phyloP scores from a whole-genome alignment of 495 filamentous ascomycete genomes.

The Schizothecium vesticola region DNA sequence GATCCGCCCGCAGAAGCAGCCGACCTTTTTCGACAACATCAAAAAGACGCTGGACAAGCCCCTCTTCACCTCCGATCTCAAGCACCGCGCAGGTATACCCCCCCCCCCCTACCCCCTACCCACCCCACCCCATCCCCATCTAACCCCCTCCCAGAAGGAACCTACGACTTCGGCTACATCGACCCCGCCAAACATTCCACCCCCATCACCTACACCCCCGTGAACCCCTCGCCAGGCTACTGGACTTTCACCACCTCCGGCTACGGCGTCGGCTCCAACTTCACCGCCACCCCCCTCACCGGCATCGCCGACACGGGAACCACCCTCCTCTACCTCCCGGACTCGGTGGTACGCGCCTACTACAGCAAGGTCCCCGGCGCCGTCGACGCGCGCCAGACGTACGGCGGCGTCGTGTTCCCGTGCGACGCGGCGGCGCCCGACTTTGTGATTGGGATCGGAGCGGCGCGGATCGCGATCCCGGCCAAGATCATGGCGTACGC shows the following conservation, averaged over 20 bases:
- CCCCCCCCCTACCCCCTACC: neutral
- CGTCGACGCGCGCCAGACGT: conserved; percentile 33
- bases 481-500: conserved; percentile 55
- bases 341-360: conserved; percentile 55
- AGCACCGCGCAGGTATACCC: conserved; percentile 49
- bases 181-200: conserved; percentile 61
- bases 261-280: conserved; percentile 53
- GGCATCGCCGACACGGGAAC: conserved; percentile 71
- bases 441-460: conserved; percentile 57
- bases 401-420: conserved; percentile 66
- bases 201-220: conserved; percentile 54
- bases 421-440: conserved; percentile 58
- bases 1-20: conserved; percentile 52
- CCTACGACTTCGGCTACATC: conserved; percentile 73
- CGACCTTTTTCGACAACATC: conserved; percentile 71
- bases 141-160: conserved; percentile 44
- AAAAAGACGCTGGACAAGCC: conserved; percentile 50
- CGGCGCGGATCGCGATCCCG: conserved; percentile 48
- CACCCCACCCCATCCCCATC: neutral
- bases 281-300: conserved; percentile 34
- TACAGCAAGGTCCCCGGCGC: conserved; percentile 56
- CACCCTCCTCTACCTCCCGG: conserved; percentile 61
- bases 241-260: conserved; percentile 64
- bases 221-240: conserved; percentile 60
- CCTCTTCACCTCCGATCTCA: conserved; percentile 64